phyloP scores from a whole-genome alignment of 805 yeast genomes.

The Yarrowia bubula region DNA sequence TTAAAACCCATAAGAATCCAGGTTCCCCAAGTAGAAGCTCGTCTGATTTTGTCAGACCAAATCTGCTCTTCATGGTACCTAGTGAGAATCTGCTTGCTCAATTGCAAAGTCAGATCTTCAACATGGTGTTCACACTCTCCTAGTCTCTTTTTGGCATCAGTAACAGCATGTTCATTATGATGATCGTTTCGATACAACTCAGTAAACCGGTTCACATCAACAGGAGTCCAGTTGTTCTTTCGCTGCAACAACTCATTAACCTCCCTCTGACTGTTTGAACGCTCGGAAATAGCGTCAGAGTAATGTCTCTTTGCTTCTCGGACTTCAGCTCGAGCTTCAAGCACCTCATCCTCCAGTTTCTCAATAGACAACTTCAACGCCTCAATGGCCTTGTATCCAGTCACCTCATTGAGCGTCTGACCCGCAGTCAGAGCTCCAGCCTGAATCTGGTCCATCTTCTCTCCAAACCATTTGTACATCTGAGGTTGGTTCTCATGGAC shows the following conservation, averaged over 20 bases:
- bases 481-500: slow-evolving; percentile 7
- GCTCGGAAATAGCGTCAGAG: slow-evolving; percentile 56
- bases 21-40: slow-evolving; percentile 97
- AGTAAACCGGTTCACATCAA: slow-evolving; percentile 83
- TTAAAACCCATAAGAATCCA: slow-evolving; percentile 85
- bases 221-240: slow-evolving; percentile 75
- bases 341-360: slow-evolving; percentile 51
- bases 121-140: slow-evolving; percentile 57
- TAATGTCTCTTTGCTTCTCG: slow-evolving; percentile 51
- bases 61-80: slow-evolving; percentile 96
- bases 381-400: slow-evolving; percentile 86
- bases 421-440: slow-evolving; percentile 40
- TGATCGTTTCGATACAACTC: slow-evolving; percentile 79
- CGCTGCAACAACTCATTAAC: slow-evolving; percentile 84
- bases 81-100: slow-evolving; percentile 75
- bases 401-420: slow-evolving; percentile 77
- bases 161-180: slow-evolving; percentile 60
- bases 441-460: slow-evolving; percentile 40
- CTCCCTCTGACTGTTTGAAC: slow-evolving; percentile 74
- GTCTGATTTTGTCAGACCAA: slow-evolving; percentile 95
- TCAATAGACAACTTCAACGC: slow-evolving; percentile 62
- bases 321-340: slow-evolving; percentile 49
- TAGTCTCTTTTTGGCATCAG: slow-evolving; percentile 48
- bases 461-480: slow-evolving; percentile 33
- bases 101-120: slow-evolving; percentile 65